Base-by-base conservation (phyloP, 1,284 basidiomycete genomes). In the Rhizoctonia solani region DNA sequence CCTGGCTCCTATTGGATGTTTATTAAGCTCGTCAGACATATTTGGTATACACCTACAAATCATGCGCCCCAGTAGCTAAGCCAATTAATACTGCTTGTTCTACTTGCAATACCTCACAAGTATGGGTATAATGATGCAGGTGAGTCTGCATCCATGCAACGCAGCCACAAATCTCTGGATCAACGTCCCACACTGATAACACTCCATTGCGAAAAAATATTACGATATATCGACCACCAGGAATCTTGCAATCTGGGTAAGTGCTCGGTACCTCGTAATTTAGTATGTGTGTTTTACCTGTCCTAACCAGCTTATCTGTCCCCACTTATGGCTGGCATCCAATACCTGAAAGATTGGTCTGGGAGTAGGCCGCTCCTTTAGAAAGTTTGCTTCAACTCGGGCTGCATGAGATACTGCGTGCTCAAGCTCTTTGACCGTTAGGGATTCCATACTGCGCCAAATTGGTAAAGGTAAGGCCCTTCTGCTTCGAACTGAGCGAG, bases 71-170 rank as follows among this genome's bases (percentile, higher is more conserved):
- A 19, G 61, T 65, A 8, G 61, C 61, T 25, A 65, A 34, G 39
- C 61, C 61, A 19, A 65, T 65, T n/a, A 65, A 27, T 19, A 50
- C 49, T 19, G 61, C 49, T 44, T 65, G 61, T 41, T 65, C 61
- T 19, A 53, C 61, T 52, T 65, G 61, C 25, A 65, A 39, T 16
- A 65, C 61, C 39, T 65, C 61, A 21, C 61, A 65, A 1, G 61
- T 65, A 29, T 65, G 61, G 34, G 61, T 65, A 49, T 65, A 65
- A 25, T 65, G 50, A 39, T 53, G 32, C 37, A 65, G 30, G 9
- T 65, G 37, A 16, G 61, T 65, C 29, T 65, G 61, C 13, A 65
- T 50, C 39, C 30, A 32, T 29, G 50, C 50, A 19, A 65, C 61
- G 29, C 61, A 65, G 8, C 49, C 61, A 21, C 27, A 65, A 32